A percentile compares a stretch with the other conserved stretches of the same genome.
phyloP scores from a whole-genome alignment of 805 yeast genomes.

The Candida methanosorbosa region DNA sequence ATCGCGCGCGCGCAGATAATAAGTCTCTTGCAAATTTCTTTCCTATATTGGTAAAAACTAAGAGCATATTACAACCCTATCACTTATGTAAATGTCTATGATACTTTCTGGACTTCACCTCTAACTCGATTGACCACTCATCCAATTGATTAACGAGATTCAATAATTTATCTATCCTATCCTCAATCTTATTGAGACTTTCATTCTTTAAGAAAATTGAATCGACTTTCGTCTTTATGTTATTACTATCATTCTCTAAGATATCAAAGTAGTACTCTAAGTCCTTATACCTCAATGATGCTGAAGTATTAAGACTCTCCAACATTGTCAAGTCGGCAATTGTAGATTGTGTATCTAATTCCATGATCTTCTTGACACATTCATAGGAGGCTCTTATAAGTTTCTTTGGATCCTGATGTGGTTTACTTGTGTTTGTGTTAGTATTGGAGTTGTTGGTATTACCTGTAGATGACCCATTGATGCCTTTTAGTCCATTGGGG shows the following conservation, averaged over 20 bases:
- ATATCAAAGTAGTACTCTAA: slow-evolving; percentile 32
- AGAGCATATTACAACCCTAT: background rate
- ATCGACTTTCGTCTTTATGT: slow-evolving; percentile 4
- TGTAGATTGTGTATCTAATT: slow-evolving; percentile 25
- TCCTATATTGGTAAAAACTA: no score
- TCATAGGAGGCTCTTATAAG: slow-evolving; percentile 18
- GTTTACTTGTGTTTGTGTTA: background rate
- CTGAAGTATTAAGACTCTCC: slow-evolving; percentile 50
- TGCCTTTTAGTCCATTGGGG: no score
- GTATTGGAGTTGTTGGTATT: background rate
- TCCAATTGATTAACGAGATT: slow-evolving; percentile 48
- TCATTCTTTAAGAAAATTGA: slow-evolving; percentile 14
- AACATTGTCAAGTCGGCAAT: slow-evolving; percentile 36
- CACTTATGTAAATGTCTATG: no score
- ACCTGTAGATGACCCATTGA: background rate
- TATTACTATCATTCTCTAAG: slow-evolving; percentile 6
- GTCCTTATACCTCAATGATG: slow-evolving; percentile 40
- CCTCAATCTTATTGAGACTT: slow-evolving; percentile 24
- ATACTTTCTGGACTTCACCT: slow-evolving; percentile 27
- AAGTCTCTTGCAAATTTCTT: no score
- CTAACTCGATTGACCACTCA: slow-evolving; percentile 50
- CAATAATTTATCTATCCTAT: slow-evolving; percentile 31
- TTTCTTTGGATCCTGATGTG: slow-evolving; percentile 15
- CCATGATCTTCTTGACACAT: slow-evolving; percentile 24
- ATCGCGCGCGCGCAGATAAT: no score